Conservation (phyloP, 2,329 filamentous ascomycete genomes). For the Verticillium nonalfalfae region DNA sequence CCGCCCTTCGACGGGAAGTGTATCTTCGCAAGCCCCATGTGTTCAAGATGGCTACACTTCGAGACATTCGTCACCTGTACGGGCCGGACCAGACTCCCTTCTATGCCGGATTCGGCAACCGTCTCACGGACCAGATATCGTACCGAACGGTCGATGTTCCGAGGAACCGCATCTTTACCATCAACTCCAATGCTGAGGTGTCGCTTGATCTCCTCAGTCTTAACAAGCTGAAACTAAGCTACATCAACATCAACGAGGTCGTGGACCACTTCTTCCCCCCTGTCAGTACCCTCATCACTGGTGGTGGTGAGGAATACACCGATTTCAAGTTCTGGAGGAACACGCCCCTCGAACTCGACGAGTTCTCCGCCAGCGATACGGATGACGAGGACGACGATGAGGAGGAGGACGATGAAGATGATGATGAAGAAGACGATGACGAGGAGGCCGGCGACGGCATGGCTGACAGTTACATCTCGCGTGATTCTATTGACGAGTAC, state of each 20-base stretch:
- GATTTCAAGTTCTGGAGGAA: conserved; percentile 98
- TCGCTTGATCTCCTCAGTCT: conserved; percentile 83
- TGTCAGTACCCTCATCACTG: conserved; percentile 76
- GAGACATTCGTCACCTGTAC: conserved; percentile 89
- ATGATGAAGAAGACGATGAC: conserved; percentile 42
- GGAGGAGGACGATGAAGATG: conserved; percentile 42
- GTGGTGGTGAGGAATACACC: conserved; percentile 89
- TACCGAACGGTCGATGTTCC: conserved; percentile 97
- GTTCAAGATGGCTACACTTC: conserved; percentile 98
- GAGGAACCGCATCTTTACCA: conserved; percentile 91
- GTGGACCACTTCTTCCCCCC: conserved; percentile 98
- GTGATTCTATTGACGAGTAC: conserved; percentile 40
- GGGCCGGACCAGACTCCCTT: conserved; percentile 73
- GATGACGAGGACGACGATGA: conserved; percentile 43
- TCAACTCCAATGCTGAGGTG: conserved; percentile 96
- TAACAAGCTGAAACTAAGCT: conserved; percentile 94
- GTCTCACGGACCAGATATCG: conserved; percentile 90
- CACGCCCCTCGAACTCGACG: conserved; percentile 72
- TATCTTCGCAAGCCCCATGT: conserved; percentile 96
- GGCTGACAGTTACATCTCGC: conserved; percentile 50
- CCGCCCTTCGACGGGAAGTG: conserved; percentile 83
- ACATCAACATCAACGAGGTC: conserved; percentile 94
- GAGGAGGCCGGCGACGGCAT: conserved; percentile 37
- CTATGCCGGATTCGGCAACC: conserved; percentile 95
- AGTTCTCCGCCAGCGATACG: conserved; percentile 80